Evolutionary conservation across 2,329 filamentous ascomycete genomes (phyloP), one percentile per base, ranked within the genome.

Genomic region (Fusarium sp.): DNA sequence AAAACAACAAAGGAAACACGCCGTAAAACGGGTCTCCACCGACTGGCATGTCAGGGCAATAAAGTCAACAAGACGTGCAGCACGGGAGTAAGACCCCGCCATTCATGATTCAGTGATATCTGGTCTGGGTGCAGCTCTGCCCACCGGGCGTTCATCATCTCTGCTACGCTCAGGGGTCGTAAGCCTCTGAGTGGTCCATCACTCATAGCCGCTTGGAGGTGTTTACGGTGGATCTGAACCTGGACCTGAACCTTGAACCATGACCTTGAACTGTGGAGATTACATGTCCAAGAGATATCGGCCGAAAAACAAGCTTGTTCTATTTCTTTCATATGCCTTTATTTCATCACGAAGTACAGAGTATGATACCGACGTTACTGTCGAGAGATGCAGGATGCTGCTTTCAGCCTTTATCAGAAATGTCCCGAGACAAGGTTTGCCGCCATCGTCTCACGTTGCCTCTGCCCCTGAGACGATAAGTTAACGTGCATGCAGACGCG

Each of bases 141-240:
- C 52, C 58, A 30, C 65, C 44, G 44, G 37, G 49, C 28, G 50
- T 66, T 71, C 61, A 71, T 69, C 56, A 71, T 69, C 56, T 69
- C 49, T 58, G 35, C n/a, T 50, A 60, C 63, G 33, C 43, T 35
- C 66, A 61, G 62, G 66, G 66, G 66, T 56, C n/a, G 24, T 58
- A 20, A 53, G 35, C 62, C 53, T 62, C 61, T 67, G 56, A 63
- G 33, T 67, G 65, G 66, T 15, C 66, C 33, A 41, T 47, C 55
- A 19, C 30, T 52, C 45, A 54, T 70, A 69, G 59, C 62, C 67
- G 67, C 66, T 63, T 67, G 40, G 33, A 43, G 28, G 40, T 50
- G 22, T 55, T 41, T 61, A 33, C 53, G 64, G 52, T 53, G 56
- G 46, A 37, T 37, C 35, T 37, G 35, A 5, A 37, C 33, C 33